Conservation (phyloP, 2,329 filamentous ascomycete genomes). For the Xylaria sp. region DNA sequence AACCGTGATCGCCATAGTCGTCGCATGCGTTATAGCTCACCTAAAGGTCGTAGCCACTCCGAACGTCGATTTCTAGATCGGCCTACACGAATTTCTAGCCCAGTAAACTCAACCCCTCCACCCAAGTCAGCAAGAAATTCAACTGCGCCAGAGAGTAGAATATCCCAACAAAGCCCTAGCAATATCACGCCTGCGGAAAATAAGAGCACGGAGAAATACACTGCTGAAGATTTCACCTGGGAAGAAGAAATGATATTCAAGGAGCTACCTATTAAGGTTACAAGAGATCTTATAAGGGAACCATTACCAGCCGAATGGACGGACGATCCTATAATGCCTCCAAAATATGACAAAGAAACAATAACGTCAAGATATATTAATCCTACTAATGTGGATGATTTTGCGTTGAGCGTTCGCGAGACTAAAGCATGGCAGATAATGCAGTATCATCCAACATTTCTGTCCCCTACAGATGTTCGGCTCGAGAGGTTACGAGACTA, state of each 20-base stretch:
- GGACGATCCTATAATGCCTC: conserved; percentile 49
- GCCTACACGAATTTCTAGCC: conserved; percentile 21
- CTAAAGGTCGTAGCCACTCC: conserved; percentile 28
- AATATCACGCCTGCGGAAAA: neutral
- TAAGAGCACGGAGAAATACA: conserved; percentile 29
- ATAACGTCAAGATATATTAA: conserved; percentile 50
- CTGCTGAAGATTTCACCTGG: conserved; percentile 42
- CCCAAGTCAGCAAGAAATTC: conserved; percentile 4
- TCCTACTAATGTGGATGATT: conserved; percentile 48
- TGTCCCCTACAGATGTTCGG: conserved; percentile 41
- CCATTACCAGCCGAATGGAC: conserved; percentile 48
- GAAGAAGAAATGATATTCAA: conserved; percentile 46
- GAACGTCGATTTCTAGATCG: conserved; percentile 33
- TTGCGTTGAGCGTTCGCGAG: conserved; percentile 47
- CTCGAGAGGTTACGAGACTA: conserved; percentile 42
- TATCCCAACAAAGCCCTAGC: neutral
- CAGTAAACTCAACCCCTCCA: conserved; percentile 19
- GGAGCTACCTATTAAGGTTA: conserved; percentile 42
- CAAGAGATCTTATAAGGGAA: conserved; percentile 46
- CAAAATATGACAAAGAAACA: conserved; percentile 46
- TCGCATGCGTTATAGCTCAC: conserved; percentile 29
- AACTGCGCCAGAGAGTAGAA: neutral
- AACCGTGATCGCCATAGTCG: conserved; percentile 29
- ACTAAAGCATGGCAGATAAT: conserved; percentile 49
- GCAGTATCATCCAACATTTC: conserved; percentile 47